Conservation (phyloP, 2,329 filamentous ascomycete genomes). For the Nothopassalora personata region DNA sequence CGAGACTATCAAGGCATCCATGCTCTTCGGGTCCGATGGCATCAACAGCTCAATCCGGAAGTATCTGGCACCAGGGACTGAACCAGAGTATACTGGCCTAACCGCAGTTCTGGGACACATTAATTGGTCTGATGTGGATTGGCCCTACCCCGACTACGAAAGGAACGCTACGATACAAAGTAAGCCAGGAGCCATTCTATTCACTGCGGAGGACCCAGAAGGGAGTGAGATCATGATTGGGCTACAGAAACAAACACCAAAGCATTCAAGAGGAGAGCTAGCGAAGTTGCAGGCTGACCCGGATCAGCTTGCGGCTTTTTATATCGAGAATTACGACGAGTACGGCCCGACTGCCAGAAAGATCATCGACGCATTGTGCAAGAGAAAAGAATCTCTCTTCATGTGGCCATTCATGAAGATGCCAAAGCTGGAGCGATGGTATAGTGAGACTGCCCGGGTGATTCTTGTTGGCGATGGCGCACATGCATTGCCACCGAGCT, state of each 20-base stretch:
- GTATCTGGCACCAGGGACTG: slow-evolving; percentile 30
- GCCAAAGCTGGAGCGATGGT: slow-evolving; percentile 43
- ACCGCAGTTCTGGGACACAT: slow-evolving; percentile 21
- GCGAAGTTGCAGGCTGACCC: slow-evolving; percentile 32
- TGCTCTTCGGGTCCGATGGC: slow-evolving; percentile 27
- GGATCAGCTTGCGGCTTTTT: slow-evolving; percentile 13
- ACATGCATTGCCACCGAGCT: slow-evolving; percentile 51
- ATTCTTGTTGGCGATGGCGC: slow-evolving; percentile 55
- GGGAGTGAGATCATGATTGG: slow-evolving; percentile 35
- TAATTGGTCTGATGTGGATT: slow-evolving; percentile 15
- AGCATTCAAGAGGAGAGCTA: slow-evolving; percentile 33
- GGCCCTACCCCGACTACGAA: slow-evolving; percentile 24
- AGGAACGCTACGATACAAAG: slow-evolving; percentile 34
- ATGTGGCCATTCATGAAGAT: slow-evolving; percentile 29
- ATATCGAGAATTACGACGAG: slow-evolving; percentile 13
- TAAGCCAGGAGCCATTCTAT: slow-evolving; percentile 35
- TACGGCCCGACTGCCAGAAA: slow-evolving; percentile 19
- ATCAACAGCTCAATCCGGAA: slow-evolving; percentile 28
- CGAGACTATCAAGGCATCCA: slow-evolving; percentile 8
- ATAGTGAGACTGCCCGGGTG: slow-evolving; percentile 37
- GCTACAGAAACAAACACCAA: slow-evolving; percentile 32
- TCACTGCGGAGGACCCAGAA: slow-evolving; percentile 34
- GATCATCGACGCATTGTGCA: slow-evolving; percentile 20
- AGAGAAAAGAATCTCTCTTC: slow-evolving; percentile 15
- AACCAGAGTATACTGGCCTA: slow-evolving; percentile 23